These are phyloP conservation scores for Trichoderma atrobrunneum DNA, from an alignment of 2,329 filamentous ascomycete genomes.

Conservation along the genomic window DNA sequence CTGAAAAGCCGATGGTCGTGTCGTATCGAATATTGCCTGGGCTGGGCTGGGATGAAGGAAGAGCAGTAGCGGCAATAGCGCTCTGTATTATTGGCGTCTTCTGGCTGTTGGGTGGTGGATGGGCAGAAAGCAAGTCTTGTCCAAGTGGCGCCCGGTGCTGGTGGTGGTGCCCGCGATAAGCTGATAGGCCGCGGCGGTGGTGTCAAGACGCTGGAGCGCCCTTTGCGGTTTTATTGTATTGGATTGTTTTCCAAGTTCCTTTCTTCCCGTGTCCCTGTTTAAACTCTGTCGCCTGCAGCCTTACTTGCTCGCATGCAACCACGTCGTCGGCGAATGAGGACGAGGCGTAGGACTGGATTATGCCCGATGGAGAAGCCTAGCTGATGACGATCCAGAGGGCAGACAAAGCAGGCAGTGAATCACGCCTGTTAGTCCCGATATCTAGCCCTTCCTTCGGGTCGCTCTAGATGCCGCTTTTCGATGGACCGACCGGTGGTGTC, in stretches of 20 bases:
- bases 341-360: background rate
- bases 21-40: background rate
- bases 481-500: constrained; percentile 4
- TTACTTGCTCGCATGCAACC: constrained; percentile 11
- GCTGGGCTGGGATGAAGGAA: background rate
- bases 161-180: constrained; percentile 16
- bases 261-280: background rate
- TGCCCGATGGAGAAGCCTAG: constrained; percentile 17
- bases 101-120: background rate
- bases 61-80: constrained; percentile 11
- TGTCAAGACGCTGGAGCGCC: constrained; percentile 8
- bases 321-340: constrained; percentile 8
- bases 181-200: constrained; percentile 19
- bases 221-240: constrained; percentile 3
- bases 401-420: background rate
- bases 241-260: background rate
- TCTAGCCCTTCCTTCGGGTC: constrained; percentile 14
- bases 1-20: constrained; percentile 17
- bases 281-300: constrained; percentile 19
- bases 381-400: constrained; percentile 8
- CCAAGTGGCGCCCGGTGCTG: constrained; percentile 4
- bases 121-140: constrained; percentile 5
- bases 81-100: constrained; percentile 3
- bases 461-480: constrained; percentile 14
- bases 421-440: constrained; percentile 1